phyloP scores from a whole-genome alignment of 1,139 yeast species.

The Fermentozyma sake region DNA sequence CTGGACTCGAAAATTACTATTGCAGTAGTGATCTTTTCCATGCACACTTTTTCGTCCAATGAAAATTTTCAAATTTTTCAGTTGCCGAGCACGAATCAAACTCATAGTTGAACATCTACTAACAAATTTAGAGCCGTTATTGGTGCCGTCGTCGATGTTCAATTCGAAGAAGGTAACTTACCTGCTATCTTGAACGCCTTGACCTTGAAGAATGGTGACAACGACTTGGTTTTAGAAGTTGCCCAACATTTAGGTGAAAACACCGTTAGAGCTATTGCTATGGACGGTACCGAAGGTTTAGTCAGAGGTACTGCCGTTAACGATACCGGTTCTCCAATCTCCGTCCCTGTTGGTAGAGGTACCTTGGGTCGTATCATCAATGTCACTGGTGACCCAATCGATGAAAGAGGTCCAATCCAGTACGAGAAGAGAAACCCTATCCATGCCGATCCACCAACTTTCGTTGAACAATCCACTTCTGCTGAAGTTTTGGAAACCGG shows the following conservation, averaged over 20 bases:
- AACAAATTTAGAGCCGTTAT: constrained; percentile 73
- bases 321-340: constrained; percentile 98
- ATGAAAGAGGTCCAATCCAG: constrained; percentile 98
- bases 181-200: constrained; percentile 98
- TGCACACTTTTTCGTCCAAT: too few species aligned
- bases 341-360: constrained; percentile 99
- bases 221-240: constrained; percentile 87
- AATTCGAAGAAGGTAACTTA: constrained; percentile 94
- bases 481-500: constrained; percentile 99
- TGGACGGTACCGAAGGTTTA: constrained; percentile 99
- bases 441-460: constrained; percentile 96
- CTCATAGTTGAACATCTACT: too few species aligned
- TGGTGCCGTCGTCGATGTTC: constrained; percentile 99
- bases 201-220: constrained; percentile 70
- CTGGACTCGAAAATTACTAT: too few species aligned
- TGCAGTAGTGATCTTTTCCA: too few species aligned
- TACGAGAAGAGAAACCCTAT: constrained; percentile 92
- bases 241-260: constrained; percentile 99
- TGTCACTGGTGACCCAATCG: constrained; percentile 99
- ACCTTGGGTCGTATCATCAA: constrained; percentile 98
- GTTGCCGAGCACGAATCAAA: too few species aligned
- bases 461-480: constrained; percentile 93
- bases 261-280: constrained; percentile 99
- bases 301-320: constrained; percentile 91
- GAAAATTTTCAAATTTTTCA: too few species aligned